A percentile compares a stretch with the other conserved stretches of the same genome.
phyloP scores from a whole-genome alignment of 768 basidiomycete species.

The Boletales sp. region DNA sequence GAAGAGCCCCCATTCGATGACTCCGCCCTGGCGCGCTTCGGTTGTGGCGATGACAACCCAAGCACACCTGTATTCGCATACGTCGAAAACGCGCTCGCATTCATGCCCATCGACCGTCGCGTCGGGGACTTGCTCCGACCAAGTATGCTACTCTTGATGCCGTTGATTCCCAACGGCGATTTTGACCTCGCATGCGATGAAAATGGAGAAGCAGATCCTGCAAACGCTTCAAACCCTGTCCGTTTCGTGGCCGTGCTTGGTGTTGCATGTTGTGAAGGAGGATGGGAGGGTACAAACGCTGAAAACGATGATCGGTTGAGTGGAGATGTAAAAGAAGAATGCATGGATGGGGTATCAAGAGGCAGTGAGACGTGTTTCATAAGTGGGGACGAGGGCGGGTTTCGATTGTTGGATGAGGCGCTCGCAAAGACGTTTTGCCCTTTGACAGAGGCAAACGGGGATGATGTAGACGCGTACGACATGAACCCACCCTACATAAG shows the following conservation, averaged over 20 bases:
- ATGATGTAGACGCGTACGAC: slow-evolving; percentile 72
- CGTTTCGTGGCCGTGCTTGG: slow-evolving; percentile 44
- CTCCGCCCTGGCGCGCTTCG: slow-evolving; percentile 53
- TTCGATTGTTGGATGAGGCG: slow-evolving; percentile 23
- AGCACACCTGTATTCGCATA: slow-evolving; percentile 52
- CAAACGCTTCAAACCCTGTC: slow-evolving; percentile 57
- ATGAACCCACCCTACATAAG: slow-evolving; percentile 62
- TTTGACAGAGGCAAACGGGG: slow-evolving; percentile 72
- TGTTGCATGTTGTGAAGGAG: slow-evolving; percentile 14
- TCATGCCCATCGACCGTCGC: slow-evolving; percentile 39
- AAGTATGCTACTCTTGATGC: slow-evolving; percentile 22
- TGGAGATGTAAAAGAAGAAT: slow-evolving; percentile 19
- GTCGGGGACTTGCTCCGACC: slow-evolving; percentile 54
- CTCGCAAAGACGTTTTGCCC: slow-evolving; percentile 53
- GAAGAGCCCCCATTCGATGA: slow-evolving; percentile 45
- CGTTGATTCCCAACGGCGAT: slow-evolving; percentile 41
- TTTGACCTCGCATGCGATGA: slow-evolving; percentile 40
- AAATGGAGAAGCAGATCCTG: slow-evolving; percentile 50
- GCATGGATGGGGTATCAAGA: slow-evolving; percentile 20
- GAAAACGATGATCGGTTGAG: slow-evolving; percentile 22
- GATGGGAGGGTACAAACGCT: slow-evolving; percentile 15
- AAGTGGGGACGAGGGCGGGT: slow-evolving; percentile 26
- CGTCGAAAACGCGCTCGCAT: slow-evolving; percentile 54
- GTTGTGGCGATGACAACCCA: slow-evolving; percentile 37
- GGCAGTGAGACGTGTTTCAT: slow-evolving; percentile 16